Conservation (phyloP, 345 rosid genomes). For the Moricandia arvensis region DNA sequence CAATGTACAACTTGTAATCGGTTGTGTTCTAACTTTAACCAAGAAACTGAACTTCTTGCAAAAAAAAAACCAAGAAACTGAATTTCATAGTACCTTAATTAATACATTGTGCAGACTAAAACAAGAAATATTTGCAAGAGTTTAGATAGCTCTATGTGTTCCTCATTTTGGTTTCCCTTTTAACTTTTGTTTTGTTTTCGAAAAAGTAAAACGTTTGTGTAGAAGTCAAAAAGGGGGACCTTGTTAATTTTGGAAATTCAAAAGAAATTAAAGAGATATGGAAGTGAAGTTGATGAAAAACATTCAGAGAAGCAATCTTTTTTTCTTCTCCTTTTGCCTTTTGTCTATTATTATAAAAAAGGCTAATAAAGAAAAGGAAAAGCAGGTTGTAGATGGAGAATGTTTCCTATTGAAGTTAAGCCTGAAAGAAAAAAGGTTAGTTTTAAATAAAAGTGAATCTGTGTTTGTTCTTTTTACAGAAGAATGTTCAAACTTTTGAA, state of each 20-base stretch:
- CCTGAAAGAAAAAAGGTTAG: not conserved
- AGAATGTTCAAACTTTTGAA: conserved; percentile 30
- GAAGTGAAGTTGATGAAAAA: conserved; percentile 32
- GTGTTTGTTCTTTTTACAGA: conserved; percentile 27
- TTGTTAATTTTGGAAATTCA: conserved; percentile 15
- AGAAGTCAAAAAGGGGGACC: not conserved
- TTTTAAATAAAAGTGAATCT: conserved; percentile 4
- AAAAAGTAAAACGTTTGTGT: conserved; percentile 15
- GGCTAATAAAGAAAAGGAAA: conserved; percentile 21
- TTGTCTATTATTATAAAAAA: conserved; percentile 16
- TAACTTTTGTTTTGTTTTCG: not conserved
- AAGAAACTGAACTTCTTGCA: conserved; percentile 4
- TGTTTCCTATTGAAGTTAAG: conserved; percentile 39
- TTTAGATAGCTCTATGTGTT: not conserved
- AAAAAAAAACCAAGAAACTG: too few species aligned
- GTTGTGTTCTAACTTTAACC: not conserved
- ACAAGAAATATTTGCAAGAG: too few species aligned
- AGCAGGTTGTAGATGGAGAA: conserved; percentile 35
- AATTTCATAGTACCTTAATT: too few species aligned
- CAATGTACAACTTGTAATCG: not conserved
- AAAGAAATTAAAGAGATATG: conserved; percentile 27
- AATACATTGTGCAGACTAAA: not conserved
- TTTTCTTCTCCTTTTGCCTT: conserved; percentile 13
- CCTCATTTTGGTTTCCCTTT: conserved; percentile 9
- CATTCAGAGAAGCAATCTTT: conserved; percentile 26